Evolutionary conservation across 768 basidiomycete species (phyloP), one percentile per base, ranked within the genome.

Genomic region (Naematelia encephala): DNA sequence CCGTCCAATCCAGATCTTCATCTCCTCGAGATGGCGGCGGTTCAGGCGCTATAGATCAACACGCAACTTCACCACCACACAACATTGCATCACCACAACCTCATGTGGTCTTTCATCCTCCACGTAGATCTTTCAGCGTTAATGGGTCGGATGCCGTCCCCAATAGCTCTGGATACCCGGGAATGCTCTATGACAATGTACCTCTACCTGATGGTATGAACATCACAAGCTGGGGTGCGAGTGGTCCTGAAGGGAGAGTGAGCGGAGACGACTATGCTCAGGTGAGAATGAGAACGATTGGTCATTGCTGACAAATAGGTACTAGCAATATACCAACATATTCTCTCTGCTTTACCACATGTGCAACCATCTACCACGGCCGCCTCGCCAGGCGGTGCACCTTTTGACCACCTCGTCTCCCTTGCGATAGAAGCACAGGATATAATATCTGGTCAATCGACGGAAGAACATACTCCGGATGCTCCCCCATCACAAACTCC

Each of bases 181-280:
- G 52, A 27, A 66, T 45, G 11, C 46, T 55, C 51, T 57, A 51
- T 28, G 46, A 30, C 4, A 65, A 56, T 39, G 57, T 61, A n/a
- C 52, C 49, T 2, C 45, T 62, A 27, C 64, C 60, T 1, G 64
- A 62, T 16, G 34, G 34, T 16, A 16, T 39, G 34, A 39, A 39
- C 8, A 50, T 21, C 8, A 16, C 48, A 23, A 50, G 48, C 5
- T 27, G 22, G 22, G 48, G 48, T 25, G 27, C 22, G n/a, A 14
- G 22, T 3, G 48, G 48, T 25, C 46, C 46, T 5, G 46, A 47
- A 47, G 28, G 23, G 13, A 39, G 34, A 16, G 51, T 52, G 26
- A 52, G 23, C 27, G 51, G 51, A 16, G 62, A 60, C 1, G 62
- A 66, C 19, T 70, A 64, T 44, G 58, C 65, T 1, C 62, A 62